phyloP scores from a whole-genome alignment of 1,284 basidiomycete genomes.

The Kwoniella shivajii region DNA sequence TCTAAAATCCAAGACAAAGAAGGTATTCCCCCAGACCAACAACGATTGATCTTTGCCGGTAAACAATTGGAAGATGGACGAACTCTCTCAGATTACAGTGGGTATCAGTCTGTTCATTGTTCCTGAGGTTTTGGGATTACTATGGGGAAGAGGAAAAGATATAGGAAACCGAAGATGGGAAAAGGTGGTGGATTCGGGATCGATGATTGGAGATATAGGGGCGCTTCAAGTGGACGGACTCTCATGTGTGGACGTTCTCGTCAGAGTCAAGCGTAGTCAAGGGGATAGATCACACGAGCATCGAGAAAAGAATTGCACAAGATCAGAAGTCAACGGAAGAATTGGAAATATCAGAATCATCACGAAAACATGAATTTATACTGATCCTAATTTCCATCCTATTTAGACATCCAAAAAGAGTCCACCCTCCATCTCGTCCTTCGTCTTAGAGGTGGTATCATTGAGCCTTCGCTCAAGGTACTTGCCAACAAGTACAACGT shows the following conservation, averaged over 20 bases:
- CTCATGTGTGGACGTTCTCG: too few relatives aligned
- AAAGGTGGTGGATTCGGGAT: neutral
- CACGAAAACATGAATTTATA: too few relatives aligned
- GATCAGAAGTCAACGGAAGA: neutral
- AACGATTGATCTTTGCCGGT: conserved; percentile 90
- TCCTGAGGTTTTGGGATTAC: too few relatives aligned
- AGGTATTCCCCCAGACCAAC: conserved; percentile 88
- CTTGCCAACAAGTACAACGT: conserved; percentile 92
- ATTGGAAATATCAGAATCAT: too few relatives aligned
- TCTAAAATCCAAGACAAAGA: conserved; percentile 63
- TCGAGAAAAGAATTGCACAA: neutral
- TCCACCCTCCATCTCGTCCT: conserved; percentile 96
- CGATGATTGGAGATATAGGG: too few relatives aligned
- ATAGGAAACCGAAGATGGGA: too few relatives aligned
- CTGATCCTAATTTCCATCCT: neutral
- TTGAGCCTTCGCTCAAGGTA: conserved; percentile 97
- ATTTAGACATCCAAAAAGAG: conserved; percentile 95
- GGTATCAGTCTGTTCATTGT: conserved; percentile 19
- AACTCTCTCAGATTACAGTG: conserved; percentile 86
- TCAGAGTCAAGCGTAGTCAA: too few relatives aligned
- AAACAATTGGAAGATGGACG: conserved; percentile 97
- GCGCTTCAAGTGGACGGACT: too few relatives aligned
- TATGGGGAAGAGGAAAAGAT: neutral
- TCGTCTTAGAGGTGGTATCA: conserved; percentile 97
- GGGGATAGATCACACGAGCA: too few relatives aligned